Percentiles rank a stretch among this genome's conserved stretches.
Evolutionary conservation across 2,329 filamentous ascomycete species (phyloP).

Genomic region (Epichloe uncinata): DNA sequence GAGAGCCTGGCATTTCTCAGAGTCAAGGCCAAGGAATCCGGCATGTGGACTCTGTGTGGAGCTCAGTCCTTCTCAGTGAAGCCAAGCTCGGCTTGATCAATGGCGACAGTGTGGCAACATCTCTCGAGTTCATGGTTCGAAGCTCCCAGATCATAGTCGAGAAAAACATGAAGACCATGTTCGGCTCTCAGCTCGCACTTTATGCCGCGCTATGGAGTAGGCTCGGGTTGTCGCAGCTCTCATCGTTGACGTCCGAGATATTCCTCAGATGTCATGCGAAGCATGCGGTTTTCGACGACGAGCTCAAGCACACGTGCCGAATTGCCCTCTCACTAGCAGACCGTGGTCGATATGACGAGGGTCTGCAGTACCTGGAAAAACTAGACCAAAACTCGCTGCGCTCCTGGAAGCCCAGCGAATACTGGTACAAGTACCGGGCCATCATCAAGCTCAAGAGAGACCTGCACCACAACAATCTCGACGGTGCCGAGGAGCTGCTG

Average conservation of each 20-base stretch:
- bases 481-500: constrained; percentile 37
- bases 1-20: constrained; percentile 77
- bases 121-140: constrained; percentile 68
- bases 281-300: constrained; percentile 54
- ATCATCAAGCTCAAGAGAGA: constrained; percentile 52
- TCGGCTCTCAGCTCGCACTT: constrained; percentile 62
- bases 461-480: constrained; percentile 40
- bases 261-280: constrained; percentile 60
- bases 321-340: constrained; percentile 48
- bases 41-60: constrained; percentile 77
- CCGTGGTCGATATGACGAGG: constrained; percentile 58
- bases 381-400: constrained; percentile 49
- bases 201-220: constrained; percentile 62
- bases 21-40: constrained; percentile 70
- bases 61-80: constrained; percentile 72
- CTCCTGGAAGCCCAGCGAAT: constrained; percentile 66
- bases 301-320: constrained; percentile 60
- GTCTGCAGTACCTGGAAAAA: constrained; percentile 29
- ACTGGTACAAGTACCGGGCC: constrained; percentile 53
- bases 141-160: constrained; percentile 72
- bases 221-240: constrained; percentile 47
- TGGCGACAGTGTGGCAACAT: constrained; percentile 48
- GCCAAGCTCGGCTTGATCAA: constrained; percentile 65
- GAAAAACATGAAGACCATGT: constrained; percentile 57
- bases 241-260: constrained; percentile 52